A percentile compares a stretch with the other conserved stretches of the same genome.
Evolutionary conservation across 208 protist species (phyloP).

Genomic region (Acanthamoeba healyi): DNA sequence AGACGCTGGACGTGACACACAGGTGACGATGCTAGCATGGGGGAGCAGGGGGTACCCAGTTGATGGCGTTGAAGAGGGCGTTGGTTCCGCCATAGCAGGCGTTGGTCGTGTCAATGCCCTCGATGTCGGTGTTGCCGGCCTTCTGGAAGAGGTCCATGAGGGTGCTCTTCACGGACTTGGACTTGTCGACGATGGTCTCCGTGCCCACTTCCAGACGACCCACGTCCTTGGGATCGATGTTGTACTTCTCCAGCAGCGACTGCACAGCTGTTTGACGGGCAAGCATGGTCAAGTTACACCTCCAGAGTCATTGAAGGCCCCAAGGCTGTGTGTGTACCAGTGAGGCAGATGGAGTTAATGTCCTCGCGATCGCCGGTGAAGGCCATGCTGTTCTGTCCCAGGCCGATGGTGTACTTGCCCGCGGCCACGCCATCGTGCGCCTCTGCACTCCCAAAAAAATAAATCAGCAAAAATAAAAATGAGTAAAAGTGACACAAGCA

Average conservation of each 20-base stretch:
- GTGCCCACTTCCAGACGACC: conserved; percentile 94
- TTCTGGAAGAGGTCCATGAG: conserved; percentile 92
- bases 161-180: conserved; percentile 93
- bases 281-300: neutral
- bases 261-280: conserved; percentile 78
- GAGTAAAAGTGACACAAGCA: neutral
- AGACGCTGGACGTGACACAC: neutral
- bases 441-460: conserved; percentile 77
- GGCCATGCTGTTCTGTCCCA: conserved; percentile 93
- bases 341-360: conserved; percentile 93
- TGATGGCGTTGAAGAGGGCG: conserved; percentile 93
- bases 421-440: conserved; percentile 83
- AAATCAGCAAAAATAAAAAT: neutral
- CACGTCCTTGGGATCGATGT: conserved; percentile 87
- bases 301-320: no score
- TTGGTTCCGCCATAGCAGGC: conserved; percentile 95
- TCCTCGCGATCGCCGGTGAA: conserved; percentile 94
- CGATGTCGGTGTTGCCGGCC: conserved; percentile 86
- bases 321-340: conserved; percentile 28
- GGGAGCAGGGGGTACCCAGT: conserved; percentile 89
- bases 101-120: conserved; percentile 92
- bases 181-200: conserved; percentile 94
- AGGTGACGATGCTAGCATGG: neutral
- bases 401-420: conserved; percentile 95
- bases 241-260: conserved; percentile 90